Base-by-base conservation (phyloP, 163 green algal genomes). In the Chlorella variabilis region DNA sequence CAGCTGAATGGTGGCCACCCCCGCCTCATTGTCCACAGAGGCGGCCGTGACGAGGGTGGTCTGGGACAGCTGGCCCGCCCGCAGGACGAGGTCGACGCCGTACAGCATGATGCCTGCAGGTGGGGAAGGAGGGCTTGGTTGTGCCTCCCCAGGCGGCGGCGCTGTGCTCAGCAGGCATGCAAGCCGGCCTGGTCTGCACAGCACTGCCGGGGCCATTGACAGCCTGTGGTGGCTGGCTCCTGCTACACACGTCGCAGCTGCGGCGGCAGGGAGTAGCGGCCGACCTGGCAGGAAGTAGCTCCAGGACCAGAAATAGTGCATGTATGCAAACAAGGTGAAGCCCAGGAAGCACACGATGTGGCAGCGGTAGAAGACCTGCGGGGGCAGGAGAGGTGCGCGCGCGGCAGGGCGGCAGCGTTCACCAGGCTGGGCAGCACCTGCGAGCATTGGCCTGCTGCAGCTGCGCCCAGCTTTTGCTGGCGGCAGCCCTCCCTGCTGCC, bases 341-440 rank as follows among this genome's bases (percentile, higher is more conserved):
- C 78, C 78, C 33, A 91, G 2, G 39, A 91, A 90, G 82, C 87
- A 82, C 6, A 88, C 20, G 36, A 91, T 71, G 69, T 91, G 87
- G 59, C n/a, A 82, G 1, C 75, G 69, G 68, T 90, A 91, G 73
- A 87, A 91, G 2, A 91, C 45, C 85, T 89, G 84, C 38, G 11
- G 15, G 31, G 68, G 8, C 38, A 13, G 31, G 4, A n/a, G 6
- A 4, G 61, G 61, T 4, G 31, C 4, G 61, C 23, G 61, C 13
- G 4, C 6, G 27, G 25, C 39, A 25, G 66, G 18, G 36, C 33
- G 36, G 20, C 34, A 49, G 61, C 3, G 1, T 6, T 18, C 29
- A 34, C 17, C 8, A 8, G 33, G 34, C 25, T 3, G 61, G 42
- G 9, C 42, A 51, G 8, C 42, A 31, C 13, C n/a, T n/a, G n/a